Base-by-base conservation (phyloP, 495 filamentous ascomycete species). In the Tuber borchii region DNA sequence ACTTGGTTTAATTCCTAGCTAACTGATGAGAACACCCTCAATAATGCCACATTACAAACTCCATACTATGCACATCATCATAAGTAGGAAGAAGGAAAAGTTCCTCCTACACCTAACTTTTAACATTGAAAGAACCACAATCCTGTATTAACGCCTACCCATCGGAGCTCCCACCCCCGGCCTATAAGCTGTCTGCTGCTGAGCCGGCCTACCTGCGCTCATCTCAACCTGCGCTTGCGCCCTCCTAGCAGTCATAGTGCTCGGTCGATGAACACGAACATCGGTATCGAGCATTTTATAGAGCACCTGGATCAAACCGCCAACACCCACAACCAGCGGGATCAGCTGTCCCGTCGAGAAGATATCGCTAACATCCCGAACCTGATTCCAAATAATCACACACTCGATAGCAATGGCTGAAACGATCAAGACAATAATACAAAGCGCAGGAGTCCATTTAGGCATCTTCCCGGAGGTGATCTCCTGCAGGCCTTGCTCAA, bases 281-380 rank as follows among this genome's bases (percentile, higher is more conserved):
- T 79, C 72, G n/a, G 77, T 71, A 48, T 79, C 74, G 69, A 40
- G 74, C 80, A 81, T 73, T 70, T 79, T 77, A 74, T 79, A 82
- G 48, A 76, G 42, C n/a, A 82, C 79, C 56, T 80, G 78, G 19
- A 79, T 68, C 71, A 82, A 79, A 14, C 79, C 80, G 1, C 80
- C 80, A 37, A 77, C 20, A 40, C 80, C 80, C 5, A 80, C 77
- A 26, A 82, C 80, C 6, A 82, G 40, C 19, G 80, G 80, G 37
- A 82, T 82, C 72, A 82, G 45, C 70, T 82, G 80, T 16, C 80
- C 80, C 4, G 80, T 82, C 31, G 76, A 80, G 26, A 82, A 73
- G 7, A 80, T 76, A 69, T 76, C 74, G 76, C 75, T 82, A 74
- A 82, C 80, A 19, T 61, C 77, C 31, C 45, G 37, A 3, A 82